Percentiles rank a stretch among this genome's conserved stretches.
Conservation (phyloP, 345 rosid genomes). For the Ailanthus altissimus region DNA sequence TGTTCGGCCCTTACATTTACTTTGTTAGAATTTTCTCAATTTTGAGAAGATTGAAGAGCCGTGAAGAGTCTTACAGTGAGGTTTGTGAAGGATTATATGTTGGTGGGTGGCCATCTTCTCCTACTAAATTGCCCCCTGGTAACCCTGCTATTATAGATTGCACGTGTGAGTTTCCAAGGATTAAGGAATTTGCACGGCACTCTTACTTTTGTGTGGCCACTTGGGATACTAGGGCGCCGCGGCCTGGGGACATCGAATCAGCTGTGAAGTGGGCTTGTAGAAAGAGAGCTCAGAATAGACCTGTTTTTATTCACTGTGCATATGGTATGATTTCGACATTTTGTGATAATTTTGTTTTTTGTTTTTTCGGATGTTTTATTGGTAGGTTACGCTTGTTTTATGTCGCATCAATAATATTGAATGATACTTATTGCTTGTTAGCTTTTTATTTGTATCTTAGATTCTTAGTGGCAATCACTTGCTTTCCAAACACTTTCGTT, state of each 20-base stretch:
- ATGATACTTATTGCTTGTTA: background rate
- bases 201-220: slow-evolving; percentile 68
- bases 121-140: slow-evolving; percentile 52
- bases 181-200: slow-evolving; percentile 38
- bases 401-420: too few species aligned
- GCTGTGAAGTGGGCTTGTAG: slow-evolving; percentile 77
- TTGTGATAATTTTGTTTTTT: too few species aligned
- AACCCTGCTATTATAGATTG: slow-evolving; percentile 73
- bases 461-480: background rate
- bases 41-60: slow-evolving; percentile 41
- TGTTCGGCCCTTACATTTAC: slow-evolving; percentile 59
- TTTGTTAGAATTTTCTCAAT: slow-evolving; percentile 49
- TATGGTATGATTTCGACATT: slow-evolving; percentile 49
- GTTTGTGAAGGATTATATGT: slow-evolving; percentile 58
- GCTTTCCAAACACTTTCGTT: background rate
- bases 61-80: slow-evolving; percentile 60
- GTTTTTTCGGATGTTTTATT: background rate
- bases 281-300: slow-evolving; percentile 61
- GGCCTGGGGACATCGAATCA: slow-evolving; percentile 60
- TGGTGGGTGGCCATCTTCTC: slow-evolving; percentile 74
- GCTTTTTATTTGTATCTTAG: background rate
- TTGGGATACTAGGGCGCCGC: slow-evolving; percentile 79
- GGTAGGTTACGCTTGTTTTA: background rate
- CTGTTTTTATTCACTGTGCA: slow-evolving; percentile 65
- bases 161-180: slow-evolving; percentile 68